Evolutionary conservation across 805 yeast species (phyloP).

Genomic region (Metschnikowia koreensis): DNA sequence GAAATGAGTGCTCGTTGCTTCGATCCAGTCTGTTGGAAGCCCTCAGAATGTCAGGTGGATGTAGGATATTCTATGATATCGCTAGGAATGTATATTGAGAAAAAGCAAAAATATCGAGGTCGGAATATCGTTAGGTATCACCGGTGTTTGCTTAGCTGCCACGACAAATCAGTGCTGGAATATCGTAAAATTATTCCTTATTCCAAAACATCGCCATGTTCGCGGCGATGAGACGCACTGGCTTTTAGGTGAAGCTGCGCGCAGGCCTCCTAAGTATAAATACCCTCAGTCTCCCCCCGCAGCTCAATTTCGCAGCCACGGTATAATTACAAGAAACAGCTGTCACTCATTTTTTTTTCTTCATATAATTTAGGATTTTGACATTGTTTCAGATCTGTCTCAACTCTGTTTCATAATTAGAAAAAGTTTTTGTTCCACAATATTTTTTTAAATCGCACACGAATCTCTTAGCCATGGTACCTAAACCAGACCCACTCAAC

Average conservation of each 20-base stretch:
- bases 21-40: too few species aligned
- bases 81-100: too few species aligned
- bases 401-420: not conserved
- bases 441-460: not conserved
- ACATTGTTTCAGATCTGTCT: not conserved
- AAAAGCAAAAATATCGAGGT: too few species aligned
- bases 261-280: not conserved
- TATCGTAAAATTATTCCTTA: not conserved
- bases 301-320: slow-evolving; percentile 6
- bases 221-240: slow-evolving; percentile 6
- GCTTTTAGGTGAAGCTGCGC: not conserved
- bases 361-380: too few species aligned
- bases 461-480: not conserved
- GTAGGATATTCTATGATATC: too few species aligned
- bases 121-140: too few species aligned
- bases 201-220: not conserved
- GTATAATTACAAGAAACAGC: not conserved
- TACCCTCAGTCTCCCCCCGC: not conserved
- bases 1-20: too few species aligned
- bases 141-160: not conserved
- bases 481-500: slow-evolving; percentile 10
- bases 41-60: too few species aligned
- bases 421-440: not conserved
- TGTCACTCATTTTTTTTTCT: not conserved
- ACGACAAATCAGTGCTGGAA: not conserved